These are phyloP conservation scores for Bidens hawaiensis DNA, from an alignment of 140 eudicot genomes.

Conservation along the genomic window DNA sequence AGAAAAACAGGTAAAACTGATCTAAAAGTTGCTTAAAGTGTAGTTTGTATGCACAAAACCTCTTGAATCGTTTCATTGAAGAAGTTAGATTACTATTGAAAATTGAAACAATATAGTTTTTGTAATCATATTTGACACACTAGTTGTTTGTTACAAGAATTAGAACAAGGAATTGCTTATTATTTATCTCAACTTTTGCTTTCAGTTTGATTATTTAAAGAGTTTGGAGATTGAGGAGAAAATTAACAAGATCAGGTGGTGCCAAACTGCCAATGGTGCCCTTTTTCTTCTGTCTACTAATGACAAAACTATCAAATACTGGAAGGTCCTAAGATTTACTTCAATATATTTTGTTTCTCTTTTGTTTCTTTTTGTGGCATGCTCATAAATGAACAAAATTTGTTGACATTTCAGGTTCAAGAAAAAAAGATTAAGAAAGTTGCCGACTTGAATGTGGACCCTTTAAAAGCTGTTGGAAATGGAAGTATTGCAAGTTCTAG, in stretches of 20 bases:
- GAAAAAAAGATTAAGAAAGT: conserved; percentile 94
- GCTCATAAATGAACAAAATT: conserved; percentile 1
- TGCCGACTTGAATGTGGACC: conserved; percentile 61
- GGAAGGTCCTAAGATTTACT: conserved; percentile 62
- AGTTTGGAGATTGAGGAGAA: conserved; percentile 99
- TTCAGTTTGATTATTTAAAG: conserved; percentile 97
- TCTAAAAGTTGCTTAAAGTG: conserved; percentile 8
- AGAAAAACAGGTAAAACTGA: neutral
- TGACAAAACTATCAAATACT: conserved; percentile 92
- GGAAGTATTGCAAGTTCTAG: conserved; percentile 61
- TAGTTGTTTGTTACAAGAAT: neutral
- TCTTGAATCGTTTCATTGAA: neutral
- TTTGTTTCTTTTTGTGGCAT: neutral
- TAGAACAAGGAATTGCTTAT: neutral
- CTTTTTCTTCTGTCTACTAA: conserved; percentile 93
- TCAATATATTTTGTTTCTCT: neutral
- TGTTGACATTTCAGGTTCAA: conserved; percentile 61
- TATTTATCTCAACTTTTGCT: conserved; percentile 20
- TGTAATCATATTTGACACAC: neutral
- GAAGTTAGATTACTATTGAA: neutral
- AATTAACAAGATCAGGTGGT: conserved; percentile 96
- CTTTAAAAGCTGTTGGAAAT: conserved; percentile 58
- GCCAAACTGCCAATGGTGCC: conserved; percentile 91
- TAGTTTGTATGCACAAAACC: neutral
- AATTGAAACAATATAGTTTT: neutral